Percentiles rank a stretch among this genome's conserved stretches.
Evolutionary conservation across 306 rosid species (phyloP).

Genomic region (Boehmeria nivea): DNA sequence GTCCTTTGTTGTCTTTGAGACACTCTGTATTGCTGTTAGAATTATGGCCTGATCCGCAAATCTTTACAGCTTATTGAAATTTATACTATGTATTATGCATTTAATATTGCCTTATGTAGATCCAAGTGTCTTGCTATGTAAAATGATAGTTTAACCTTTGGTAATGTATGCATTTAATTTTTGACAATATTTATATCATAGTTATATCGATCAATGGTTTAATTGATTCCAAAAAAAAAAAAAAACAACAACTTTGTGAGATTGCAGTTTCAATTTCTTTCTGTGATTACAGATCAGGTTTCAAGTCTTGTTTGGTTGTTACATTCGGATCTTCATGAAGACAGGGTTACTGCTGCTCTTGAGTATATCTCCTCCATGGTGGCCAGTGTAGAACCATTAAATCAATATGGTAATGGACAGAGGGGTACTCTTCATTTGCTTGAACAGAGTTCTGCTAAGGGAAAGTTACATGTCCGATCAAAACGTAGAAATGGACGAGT

Average conservation of each 20-base stretch:
- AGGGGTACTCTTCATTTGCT: conserved; percentile 26
- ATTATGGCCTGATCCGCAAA: no score
- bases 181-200: no score
- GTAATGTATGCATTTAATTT: no score
- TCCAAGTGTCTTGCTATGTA: conserved; percentile 4
- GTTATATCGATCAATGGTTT: no score
- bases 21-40: no score
- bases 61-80: no score
- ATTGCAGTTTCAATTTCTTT: conserved; percentile 8
- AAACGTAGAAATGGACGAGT: conserved; percentile 97
- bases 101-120: no score
- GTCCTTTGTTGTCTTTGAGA: no score
- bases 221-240: no score
- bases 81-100: no score
- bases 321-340: conserved; percentile 86
- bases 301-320: conserved; percentile 71
- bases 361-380: conserved; percentile 87
- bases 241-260: neutral
- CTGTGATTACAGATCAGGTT: conserved; percentile 51
- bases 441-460: conserved; percentile 45
- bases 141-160: no score
- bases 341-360: conserved; percentile 49
- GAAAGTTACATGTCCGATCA: conserved; percentile 64
- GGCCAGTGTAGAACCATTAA: conserved; percentile 59
- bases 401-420: conserved; percentile 37